Conservation (phyloP, 1,284 basidiomycete genomes). For the Microbotryomycetes sp. region DNA sequence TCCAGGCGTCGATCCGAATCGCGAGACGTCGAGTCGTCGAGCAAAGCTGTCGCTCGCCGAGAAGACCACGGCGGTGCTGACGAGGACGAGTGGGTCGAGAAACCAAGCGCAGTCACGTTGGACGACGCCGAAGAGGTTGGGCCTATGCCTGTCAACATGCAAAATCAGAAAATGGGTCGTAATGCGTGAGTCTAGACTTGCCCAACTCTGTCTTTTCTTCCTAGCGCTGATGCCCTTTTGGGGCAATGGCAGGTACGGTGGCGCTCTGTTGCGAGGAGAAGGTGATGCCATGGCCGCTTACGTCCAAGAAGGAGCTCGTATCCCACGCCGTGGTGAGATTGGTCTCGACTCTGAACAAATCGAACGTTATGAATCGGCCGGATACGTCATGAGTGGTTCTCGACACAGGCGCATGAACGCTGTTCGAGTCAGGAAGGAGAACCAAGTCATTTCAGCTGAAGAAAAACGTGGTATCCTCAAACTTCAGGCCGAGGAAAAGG, state of each 20-base stretch:
- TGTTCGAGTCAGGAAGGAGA: constrained; percentile 95
- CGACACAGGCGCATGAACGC: constrained; percentile 64
- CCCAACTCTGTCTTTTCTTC: not conserved
- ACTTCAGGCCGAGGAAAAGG: constrained; percentile 84
- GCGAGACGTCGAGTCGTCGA: not conserved
- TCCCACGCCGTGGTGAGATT: constrained; percentile 97
- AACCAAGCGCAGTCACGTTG: constrained; percentile 44
- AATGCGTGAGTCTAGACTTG: constrained; percentile 32
- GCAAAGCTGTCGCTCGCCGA: constrained; percentile 34
- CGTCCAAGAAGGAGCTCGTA: constrained; percentile 80
- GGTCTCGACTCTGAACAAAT: constrained; percentile 82
- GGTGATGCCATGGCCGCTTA: constrained; percentile 95
- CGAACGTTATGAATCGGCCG: constrained; percentile 72
- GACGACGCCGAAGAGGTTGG: constrained; percentile 36
- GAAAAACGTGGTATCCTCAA: constrained; percentile 92
- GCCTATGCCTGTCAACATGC: constrained; percentile 27
- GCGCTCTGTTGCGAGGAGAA: constrained; percentile 84
- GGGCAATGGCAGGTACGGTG: constrained; percentile 58
- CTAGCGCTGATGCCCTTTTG: not conserved
- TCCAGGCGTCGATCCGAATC: constrained; percentile 28
- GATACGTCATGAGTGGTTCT: constrained; percentile 98
- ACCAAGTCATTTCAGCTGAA: constrained; percentile 90
- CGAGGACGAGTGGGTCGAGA: constrained; percentile 67
- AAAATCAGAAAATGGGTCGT: constrained; percentile 8
- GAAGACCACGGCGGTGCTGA: constrained; percentile 44